Base-by-base conservation (phyloP, 1,139 yeast genomes). In the Blastobotrys niveus region DNA sequence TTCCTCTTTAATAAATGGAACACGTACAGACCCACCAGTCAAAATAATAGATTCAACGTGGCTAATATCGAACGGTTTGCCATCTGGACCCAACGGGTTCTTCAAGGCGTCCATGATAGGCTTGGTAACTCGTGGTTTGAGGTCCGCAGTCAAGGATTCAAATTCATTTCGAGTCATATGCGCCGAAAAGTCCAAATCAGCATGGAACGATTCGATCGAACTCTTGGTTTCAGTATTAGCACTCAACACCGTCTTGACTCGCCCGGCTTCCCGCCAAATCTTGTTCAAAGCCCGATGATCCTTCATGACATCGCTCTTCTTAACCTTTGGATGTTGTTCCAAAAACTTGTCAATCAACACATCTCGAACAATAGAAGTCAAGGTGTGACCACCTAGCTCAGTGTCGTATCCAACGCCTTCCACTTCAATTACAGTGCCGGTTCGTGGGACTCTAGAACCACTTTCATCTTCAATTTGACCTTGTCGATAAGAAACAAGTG, bases 1-100 rank as follows among this genome's bases (percentile, higher is more conserved):
- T 3, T 74, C 63, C 5, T 67, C 58, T 63, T 87, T 94, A 43
- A 91, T 82, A 58, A 84, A 76, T 15, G 98, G 98, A 24, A 88
- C 85, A 62, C 99, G 79, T 9, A 93, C 79, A 1, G 95, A 79
- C 0, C 98, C 99, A 52, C 99, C 99, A 45, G 86, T 77, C 48
- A 89, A 72, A 47, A 91, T 78, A 3, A 93, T 78, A 1, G 96
- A 82, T 19, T 73, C 68, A 5, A 89, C 51, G 25, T 79, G 70
- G 1, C 59, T 54, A 21, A 71, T 57, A 1, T 63, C 59, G 9
- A 71, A 40, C 2, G 52, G 52, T 56, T 29, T 63, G 50, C 22
- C 67, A 63, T 38, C 67, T 1, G 49, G 35, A 22, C 42, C 45
- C 20, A 58, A 43, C 18, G 55, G 55, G 12, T 58, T 46, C 3